Percentiles rank a stretch among this genome's conserved stretches.
Conservation (phyloP, 2,329 filamentous ascomycete genomes). For the Emydomyces testavorans region DNA sequence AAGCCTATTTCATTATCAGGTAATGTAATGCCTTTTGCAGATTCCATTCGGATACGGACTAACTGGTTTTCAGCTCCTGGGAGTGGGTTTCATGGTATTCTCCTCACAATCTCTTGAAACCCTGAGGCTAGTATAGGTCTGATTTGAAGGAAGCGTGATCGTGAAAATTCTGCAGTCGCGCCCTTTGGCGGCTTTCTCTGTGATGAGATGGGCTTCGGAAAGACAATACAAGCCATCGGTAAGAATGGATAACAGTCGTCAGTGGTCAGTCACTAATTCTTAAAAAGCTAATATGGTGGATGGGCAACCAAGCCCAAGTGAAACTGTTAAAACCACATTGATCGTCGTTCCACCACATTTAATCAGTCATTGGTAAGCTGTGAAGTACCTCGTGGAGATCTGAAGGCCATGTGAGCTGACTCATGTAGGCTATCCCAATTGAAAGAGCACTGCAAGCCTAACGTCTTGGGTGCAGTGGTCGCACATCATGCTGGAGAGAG, state of each 20-base stretch:
- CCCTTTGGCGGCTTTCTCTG: slow-evolving; percentile 31
- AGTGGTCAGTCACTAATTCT: slow-evolving; percentile 8
- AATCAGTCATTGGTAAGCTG: slow-evolving; percentile 26
- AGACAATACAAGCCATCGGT: slow-evolving; percentile 30
- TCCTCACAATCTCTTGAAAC: not conserved
- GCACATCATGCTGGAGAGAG: slow-evolving; percentile 20
- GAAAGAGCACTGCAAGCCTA: slow-evolving; percentile 22
- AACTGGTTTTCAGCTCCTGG: slow-evolving; percentile 21
- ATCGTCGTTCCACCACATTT: slow-evolving; percentile 30
- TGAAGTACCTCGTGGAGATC: not conserved
- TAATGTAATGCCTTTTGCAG: slow-evolving; percentile 9
- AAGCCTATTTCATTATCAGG: slow-evolving; percentile 29
- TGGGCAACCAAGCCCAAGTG: slow-evolving; percentile 19
- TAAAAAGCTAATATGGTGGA: slow-evolving; percentile 29
- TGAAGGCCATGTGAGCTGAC: not conserved
- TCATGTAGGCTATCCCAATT: slow-evolving; percentile 24
- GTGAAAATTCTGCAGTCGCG: slow-evolving; percentile 19
- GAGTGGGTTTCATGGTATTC: slow-evolving; percentile 27
- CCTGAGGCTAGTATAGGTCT: not conserved
- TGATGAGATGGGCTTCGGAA: slow-evolving; percentile 35
- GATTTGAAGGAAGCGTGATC: slow-evolving; percentile 21
- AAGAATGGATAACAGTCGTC: slow-evolving; percentile 2
- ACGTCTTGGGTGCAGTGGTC: slow-evolving; percentile 19
- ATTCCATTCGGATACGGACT: not conserved
- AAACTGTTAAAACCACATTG: slow-evolving; percentile 25